Evolutionary conservation across 352 stramenopile species (phyloP).

Genomic region (Phytophthora pini): DNA sequence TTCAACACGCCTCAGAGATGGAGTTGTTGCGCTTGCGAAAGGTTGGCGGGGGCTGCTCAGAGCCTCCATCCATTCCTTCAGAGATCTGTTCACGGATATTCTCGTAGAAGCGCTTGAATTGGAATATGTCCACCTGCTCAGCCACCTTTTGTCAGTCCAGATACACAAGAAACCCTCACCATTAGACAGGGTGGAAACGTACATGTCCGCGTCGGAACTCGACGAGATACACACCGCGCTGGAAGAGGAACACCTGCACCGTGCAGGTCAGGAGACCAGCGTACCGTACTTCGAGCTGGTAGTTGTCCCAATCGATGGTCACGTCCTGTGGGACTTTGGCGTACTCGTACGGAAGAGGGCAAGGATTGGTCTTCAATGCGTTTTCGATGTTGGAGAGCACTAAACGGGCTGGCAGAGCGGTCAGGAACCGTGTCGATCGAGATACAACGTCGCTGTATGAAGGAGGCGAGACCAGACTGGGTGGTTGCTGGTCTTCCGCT

Average conservation of each 20-base stretch:
- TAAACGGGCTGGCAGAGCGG: conserved; percentile 61
- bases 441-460: conserved; percentile 71
- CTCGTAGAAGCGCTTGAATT: conserved; percentile 90
- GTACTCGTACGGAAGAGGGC: conserved; percentile 53
- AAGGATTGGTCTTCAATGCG: conserved; percentile 51
- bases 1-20: conserved; percentile 45
- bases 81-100: conserved; percentile 73
- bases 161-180: not conserved
- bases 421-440: conserved; percentile 79
- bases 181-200: conserved; percentile 11
- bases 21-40: conserved; percentile 78
- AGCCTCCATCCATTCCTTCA: conserved; percentile 48
- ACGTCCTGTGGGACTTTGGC: conserved; percentile 57
- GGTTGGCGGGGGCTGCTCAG: conserved; percentile 20
- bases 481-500: conserved; percentile 14
- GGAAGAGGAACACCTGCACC: conserved; percentile 84
- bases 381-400: conserved; percentile 74
- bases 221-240: conserved; percentile 81
- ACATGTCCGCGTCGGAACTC: conserved; percentile 84
- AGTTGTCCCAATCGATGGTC: conserved; percentile 73
- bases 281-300: conserved; percentile 77
- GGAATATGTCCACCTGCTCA: conserved; percentile 81
- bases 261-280: conserved; percentile 70
- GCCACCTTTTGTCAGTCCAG: conserved; percentile 17
- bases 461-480: conserved; percentile 32